A percentile compares a stretch with the other conserved stretches of the same genome.
Evolutionary conservation across 2,329 filamentous ascomycete genomes (phyloP).

Genomic region (Fusarium transvaalense): DNA sequence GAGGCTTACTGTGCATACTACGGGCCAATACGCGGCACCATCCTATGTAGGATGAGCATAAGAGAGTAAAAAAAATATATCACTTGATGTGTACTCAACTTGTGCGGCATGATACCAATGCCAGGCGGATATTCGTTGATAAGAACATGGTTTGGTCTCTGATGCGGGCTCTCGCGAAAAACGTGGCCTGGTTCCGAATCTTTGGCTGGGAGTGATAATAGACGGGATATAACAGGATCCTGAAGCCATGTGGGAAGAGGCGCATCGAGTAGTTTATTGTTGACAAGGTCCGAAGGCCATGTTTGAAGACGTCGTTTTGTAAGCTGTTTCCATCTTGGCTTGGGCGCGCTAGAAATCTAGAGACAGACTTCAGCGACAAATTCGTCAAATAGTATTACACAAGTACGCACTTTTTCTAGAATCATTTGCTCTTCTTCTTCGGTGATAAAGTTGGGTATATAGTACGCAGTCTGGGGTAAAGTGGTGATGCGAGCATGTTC

Average conservation of each 20-base stretch:
- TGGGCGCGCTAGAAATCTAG: conserved; percentile 72
- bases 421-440: conserved; percentile 78
- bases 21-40: conserved; percentile 84
- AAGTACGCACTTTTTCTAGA: conserved; percentile 72
- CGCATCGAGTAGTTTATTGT: conserved; percentile 79
- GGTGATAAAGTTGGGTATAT: conserved; percentile 87
- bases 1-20: conserved; percentile 92
- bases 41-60: conserved; percentile 66
- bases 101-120: conserved; percentile 97
- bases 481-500: conserved; percentile 64
- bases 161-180: conserved; percentile 76
- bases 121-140: conserved; percentile 92
- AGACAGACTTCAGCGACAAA: conserved; percentile 32
- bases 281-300: conserved; percentile 85
- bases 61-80: conserved; percentile 15
- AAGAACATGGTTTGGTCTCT: conserved; percentile 86
- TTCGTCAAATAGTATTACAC: conserved; percentile 38
- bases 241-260: conserved; percentile 82
- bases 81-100: conserved; percentile 60
- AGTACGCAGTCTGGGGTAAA: conserved; percentile 78
- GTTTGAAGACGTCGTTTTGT: conserved; percentile 91
- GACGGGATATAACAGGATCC: conserved; percentile 74
- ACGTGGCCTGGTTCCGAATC: conserved; percentile 54
- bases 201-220: conserved; percentile 63
- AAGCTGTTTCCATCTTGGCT: conserved; percentile 86